Evolutionary conservation across 1,284 basidiomycete genomes (phyloP).

Genomic region (Apiotrichum gracile): DNA sequence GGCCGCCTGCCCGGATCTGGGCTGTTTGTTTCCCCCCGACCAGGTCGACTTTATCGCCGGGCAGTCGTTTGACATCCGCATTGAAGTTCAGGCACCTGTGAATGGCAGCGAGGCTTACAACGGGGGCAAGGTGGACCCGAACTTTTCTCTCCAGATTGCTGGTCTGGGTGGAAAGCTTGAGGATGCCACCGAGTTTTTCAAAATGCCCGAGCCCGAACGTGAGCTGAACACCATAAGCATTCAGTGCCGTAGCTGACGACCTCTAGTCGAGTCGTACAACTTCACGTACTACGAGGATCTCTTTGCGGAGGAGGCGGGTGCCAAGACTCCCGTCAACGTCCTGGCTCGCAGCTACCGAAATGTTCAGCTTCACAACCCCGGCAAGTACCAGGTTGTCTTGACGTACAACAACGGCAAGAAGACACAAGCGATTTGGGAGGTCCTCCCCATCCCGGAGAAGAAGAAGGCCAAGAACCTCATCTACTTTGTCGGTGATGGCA

Average conservation of each 20-base stretch:
- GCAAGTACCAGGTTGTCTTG: slow-evolving; percentile 25
- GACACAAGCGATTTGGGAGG: slow-evolving; percentile 44
- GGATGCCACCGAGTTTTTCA: slow-evolving; percentile 42
- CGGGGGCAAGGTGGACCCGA: slow-evolving; percentile 35
- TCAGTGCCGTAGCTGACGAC: background rate
- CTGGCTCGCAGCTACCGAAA: slow-evolving; percentile 46
- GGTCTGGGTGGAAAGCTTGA: slow-evolving; percentile 30
- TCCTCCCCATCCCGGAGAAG: slow-evolving; percentile 24
- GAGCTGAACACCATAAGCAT: slow-evolving; percentile 2
- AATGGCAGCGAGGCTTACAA: slow-evolving; percentile 48
- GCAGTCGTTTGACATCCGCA: slow-evolving; percentile 41
- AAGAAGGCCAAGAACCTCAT: slow-evolving; percentile 46
- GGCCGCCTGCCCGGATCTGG: slow-evolving; percentile 44
- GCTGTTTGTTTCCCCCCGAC: slow-evolving; percentile 45
- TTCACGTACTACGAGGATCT: slow-evolving; percentile 45
- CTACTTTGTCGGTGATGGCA: slow-evolving; percentile 47
- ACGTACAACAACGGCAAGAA: slow-evolving; percentile 30
- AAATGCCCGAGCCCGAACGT: slow-evolving; percentile 27
- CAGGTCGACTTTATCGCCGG: slow-evolving; percentile 42
- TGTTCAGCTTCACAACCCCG: slow-evolving; percentile 38
- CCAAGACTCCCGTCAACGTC: slow-evolving; percentile 44
- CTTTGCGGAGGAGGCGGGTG: slow-evolving; percentile 38
- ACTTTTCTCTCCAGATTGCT: slow-evolving; percentile 41
- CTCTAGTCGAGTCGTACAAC: slow-evolving; percentile 31
- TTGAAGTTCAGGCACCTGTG: slow-evolving; percentile 47